A percentile compares a stretch with the other conserved stretches of the same genome.
Evolutionary conservation across 495 filamentous ascomycete genomes (phyloP).

Genomic region (Xylaria scruposa): DNA sequence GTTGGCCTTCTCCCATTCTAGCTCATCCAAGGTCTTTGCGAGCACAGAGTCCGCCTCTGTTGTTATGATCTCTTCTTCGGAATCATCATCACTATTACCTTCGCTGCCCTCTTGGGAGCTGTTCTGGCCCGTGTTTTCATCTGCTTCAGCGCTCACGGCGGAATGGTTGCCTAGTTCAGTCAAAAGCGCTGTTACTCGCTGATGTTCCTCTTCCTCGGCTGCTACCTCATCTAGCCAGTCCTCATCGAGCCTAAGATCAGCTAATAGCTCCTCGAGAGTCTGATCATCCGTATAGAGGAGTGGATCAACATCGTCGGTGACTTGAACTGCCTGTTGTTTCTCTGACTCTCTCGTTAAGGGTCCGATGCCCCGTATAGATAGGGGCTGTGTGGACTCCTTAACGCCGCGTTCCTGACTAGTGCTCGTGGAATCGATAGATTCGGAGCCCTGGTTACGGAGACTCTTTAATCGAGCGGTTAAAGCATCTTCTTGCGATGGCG

Average conservation of each 20-base stretch:
- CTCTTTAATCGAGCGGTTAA: constrained; percentile 50
- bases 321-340: constrained; percentile 25
- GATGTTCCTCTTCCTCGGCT: constrained; percentile 39
- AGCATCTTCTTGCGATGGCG: constrained; percentile 51
- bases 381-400: constrained; percentile 21
- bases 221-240: constrained; percentile 35
- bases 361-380: neutral
- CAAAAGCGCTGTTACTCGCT: constrained; percentile 37
- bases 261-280: constrained; percentile 46
- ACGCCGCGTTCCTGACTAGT: constrained; percentile 1
- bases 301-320: constrained; percentile 29
- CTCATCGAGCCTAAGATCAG: constrained; percentile 41
- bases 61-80: constrained; percentile 50
- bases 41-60: constrained; percentile 43
- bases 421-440: constrained; percentile 19
- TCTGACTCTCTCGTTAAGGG: constrained; percentile 16
- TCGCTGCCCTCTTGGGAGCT: constrained; percentile 28
- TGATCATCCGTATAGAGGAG: constrained; percentile 42
- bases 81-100: constrained; percentile 40
- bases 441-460: constrained; percentile 43
- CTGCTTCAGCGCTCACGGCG: constrained; percentile 14
- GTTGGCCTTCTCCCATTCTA: constrained; percentile 36
- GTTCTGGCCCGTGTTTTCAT: neutral
- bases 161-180: constrained; percentile 30
- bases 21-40: constrained; percentile 46